These are phyloP conservation scores for Gossypium trilobum DNA, from an alignment of 441 rosid species.

Conservation along the genomic window DNA sequence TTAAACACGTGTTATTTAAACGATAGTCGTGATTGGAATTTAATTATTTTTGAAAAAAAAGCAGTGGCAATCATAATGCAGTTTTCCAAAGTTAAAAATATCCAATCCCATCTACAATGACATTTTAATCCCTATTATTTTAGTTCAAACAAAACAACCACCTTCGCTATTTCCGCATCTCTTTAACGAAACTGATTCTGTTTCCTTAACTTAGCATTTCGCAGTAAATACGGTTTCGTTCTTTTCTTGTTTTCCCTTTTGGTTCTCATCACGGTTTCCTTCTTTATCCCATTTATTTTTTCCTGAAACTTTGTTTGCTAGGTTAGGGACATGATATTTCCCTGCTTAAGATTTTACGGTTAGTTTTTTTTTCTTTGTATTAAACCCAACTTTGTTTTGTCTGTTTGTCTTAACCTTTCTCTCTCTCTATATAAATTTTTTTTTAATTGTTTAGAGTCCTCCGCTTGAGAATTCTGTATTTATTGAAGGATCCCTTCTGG, in stretches of 20 bases:
- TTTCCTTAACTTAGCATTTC: not conserved
- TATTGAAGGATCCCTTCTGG: conserved; percentile 24
- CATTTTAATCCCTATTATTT: not conserved
- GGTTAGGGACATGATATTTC: not conserved
- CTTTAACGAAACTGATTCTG: conserved; percentile 6
- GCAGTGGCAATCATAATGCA: too few relatives aligned
- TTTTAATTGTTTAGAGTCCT: not conserved
- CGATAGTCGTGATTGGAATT: too few relatives aligned
- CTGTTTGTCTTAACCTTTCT: not conserved
- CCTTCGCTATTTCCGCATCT: conserved; percentile 26
- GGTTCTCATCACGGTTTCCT: too few relatives aligned
- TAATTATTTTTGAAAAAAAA: too few relatives aligned
- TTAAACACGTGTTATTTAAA: too few relatives aligned
- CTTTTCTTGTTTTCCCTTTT: not conserved
- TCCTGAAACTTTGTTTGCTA: not conserved
- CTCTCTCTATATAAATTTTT: not conserved
- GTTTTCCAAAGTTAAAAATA: not conserved
- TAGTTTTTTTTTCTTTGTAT: not conserved
- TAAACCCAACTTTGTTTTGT: not conserved
- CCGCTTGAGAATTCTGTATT: conserved; percentile 11
- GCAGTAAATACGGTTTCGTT: not conserved
- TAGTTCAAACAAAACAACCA: not conserved
- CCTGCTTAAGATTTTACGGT: not conserved
- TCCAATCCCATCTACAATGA: not conserved
- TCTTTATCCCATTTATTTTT: not conserved